These are phyloP conservation scores for Amauroascus verrucosus DNA, from an alignment of 2,329 filamentous ascomycete genomes.

Conservation along the genomic window DNA sequence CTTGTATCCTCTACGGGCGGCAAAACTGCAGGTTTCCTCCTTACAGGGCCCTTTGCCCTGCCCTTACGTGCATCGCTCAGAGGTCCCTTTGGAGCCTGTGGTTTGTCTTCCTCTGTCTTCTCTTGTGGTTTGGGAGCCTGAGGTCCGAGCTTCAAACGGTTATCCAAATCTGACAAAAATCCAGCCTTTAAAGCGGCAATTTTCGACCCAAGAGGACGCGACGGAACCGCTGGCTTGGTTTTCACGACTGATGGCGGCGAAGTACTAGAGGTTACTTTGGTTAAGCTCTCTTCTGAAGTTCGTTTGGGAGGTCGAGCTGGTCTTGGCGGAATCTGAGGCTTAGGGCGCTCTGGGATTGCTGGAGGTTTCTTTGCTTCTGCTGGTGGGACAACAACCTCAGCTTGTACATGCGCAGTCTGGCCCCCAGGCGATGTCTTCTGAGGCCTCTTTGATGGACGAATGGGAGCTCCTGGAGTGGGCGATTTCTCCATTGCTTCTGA, in stretches of 20 bases:
- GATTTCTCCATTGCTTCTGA: conserved; percentile 24
- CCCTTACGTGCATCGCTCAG: conserved; percentile 82
- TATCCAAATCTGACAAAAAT: conserved; percentile 89
- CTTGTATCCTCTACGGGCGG: conserved; percentile 13
- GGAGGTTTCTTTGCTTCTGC: conserved; percentile 44
- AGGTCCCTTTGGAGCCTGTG: conserved; percentile 62
- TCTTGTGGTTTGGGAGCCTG: conserved; percentile 66
- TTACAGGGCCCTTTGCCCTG: conserved; percentile 74
- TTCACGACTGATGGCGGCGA: conserved; percentile 43
- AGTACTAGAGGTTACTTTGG: conserved; percentile 28
- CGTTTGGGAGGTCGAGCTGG: conserved; percentile 45
- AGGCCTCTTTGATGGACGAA: conserved; percentile 26
- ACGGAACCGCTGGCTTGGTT: conserved; percentile 73
- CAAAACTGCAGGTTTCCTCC: conserved; percentile 56
- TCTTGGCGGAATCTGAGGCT: conserved; percentile 56
- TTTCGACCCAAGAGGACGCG: conserved; percentile 68
- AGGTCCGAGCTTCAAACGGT: conserved; percentile 77
- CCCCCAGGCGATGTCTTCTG: conserved; percentile 23
- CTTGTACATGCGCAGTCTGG: conserved; percentile 20
- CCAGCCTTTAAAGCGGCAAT: conserved; percentile 84
- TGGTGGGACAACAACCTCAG: conserved; percentile 32
- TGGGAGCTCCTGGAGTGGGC: conserved; percentile 24
- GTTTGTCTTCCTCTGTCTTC: conserved; percentile 46
- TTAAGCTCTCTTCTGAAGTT: conserved; percentile 26
- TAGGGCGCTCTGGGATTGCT: conserved; percentile 47